Percentiles rank a stretch among this genome's conserved stretches.
These are phyloP conservation scores for Fibroporia radiculosa DNA, from an alignment of 768 basidiomycete genomes.

Conservation along the genomic window DNA sequence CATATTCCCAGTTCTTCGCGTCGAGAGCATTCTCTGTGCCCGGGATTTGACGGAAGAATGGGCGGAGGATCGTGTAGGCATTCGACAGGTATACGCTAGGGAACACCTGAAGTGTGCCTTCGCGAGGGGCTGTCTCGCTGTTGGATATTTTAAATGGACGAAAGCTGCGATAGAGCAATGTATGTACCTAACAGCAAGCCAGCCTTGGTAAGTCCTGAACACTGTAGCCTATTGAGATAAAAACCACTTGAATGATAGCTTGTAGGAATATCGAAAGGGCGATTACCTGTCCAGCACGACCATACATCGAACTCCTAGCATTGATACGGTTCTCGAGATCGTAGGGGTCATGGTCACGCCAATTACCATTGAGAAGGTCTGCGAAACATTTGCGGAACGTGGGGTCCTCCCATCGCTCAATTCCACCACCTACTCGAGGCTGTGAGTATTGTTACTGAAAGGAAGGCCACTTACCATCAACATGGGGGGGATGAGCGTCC, in stretches of 20 bases:
- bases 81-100: slow-evolving; percentile 61
- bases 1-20: slow-evolving; percentile 19
- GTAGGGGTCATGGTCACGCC: slow-evolving; percentile 62
- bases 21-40: slow-evolving; percentile 20
- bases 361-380: slow-evolving; percentile 53
- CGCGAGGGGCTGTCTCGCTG: slow-evolving; percentile 57
- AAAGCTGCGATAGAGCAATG: background rate
- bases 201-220: slow-evolving; percentile 61
- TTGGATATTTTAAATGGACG: slow-evolving; percentile 7
- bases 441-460: slow-evolving; percentile 7
- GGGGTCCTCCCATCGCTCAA: slow-evolving; percentile 71
- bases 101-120: slow-evolving; percentile 66
- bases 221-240: slow-evolving; percentile 13
- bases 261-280: background rate
- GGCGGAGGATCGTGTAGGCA: slow-evolving; percentile 65
- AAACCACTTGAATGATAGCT: background rate
- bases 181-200: slow-evolving; percentile 57
- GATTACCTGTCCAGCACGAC: slow-evolving; percentile 42
- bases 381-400: slow-evolving; percentile 50
- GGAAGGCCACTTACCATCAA: slow-evolving; percentile 29
- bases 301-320: slow-evolving; percentile 58
- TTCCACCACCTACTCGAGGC: slow-evolving; percentile 45
- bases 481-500: slow-evolving; percentile 44
- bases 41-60: slow-evolving; percentile 59
- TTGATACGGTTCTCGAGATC: slow-evolving; percentile 50